Base-by-base conservation (phyloP, 1,139 yeast species). In the Nakaseomyces delphensis region DNA sequence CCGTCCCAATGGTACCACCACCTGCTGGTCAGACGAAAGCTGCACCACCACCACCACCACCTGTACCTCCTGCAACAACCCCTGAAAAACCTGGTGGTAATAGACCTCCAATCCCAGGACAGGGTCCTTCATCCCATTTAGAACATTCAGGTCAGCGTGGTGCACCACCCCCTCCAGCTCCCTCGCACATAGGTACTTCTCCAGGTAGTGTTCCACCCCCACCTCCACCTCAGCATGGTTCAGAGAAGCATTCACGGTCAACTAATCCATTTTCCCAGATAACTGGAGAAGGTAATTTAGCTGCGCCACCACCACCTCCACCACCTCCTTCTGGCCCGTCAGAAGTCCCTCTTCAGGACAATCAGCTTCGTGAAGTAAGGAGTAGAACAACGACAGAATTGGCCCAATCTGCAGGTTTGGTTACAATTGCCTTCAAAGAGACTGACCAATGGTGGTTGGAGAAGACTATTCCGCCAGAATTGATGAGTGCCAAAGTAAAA, bases 391-490 rank as follows among this genome's bases (percentile, higher is more conserved):
- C 40, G 6, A 3, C 33, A 16, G 40, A 38, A 20, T 13, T 38
- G 4, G 18, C 25, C 4, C 27, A 28, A 16, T 28, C 40, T 14
- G 35, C 30, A 4, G 29, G 30, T 6, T n/a, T 23, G 24, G n/a
- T 38, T 4, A 38, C 39, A 9, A 43, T 59, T 10, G 63, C 59
- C 14, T 48, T 70, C 27, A 60, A 63, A 27, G 56, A 71, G 15
- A 59, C 61, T 19, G 66, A 64, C 4, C 43, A 44, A 4, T 59
- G 63, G 62, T 57, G 59, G 57, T 30, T 54, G 9, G 66, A 66
- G 8, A 69, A 73, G 27, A 73, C 73, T 3, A 67, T 80, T 9
- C 96, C 96, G 1, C 73, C 76, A 0, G 63, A 68, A 6, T 64
- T 70, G 8, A 45, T 62, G 2, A 69, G 65, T 8, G 45, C 66